A percentile compares a stretch with the other conserved stretches of the same genome.
These are phyloP conservation scores for Mayamaea pseudoterrestris DNA, from an alignment of 108 stramenopile genomes.

Conservation along the genomic window DNA sequence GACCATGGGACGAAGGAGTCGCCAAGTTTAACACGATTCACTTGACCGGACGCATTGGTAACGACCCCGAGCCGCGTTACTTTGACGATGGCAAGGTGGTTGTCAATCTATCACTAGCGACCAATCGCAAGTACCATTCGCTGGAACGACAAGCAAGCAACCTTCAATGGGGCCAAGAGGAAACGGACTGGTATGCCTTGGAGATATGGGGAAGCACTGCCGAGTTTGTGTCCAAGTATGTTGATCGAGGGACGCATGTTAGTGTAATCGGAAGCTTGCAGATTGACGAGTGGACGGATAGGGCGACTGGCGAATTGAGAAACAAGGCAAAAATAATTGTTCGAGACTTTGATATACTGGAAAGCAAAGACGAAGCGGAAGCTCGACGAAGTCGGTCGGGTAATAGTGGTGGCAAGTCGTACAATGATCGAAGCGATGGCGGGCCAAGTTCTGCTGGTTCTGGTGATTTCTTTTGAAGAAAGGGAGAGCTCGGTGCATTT, in stretches of 20 bases:
- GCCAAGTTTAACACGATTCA: constrained; percentile 68
- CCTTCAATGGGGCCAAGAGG: constrained; percentile 64
- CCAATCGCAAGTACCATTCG: constrained; percentile 74
- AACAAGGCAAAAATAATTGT: constrained; percentile 46
- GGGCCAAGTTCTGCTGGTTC: constrained; percentile 2
- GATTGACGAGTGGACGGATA: constrained; percentile 56
- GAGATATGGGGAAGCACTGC: constrained; percentile 86
- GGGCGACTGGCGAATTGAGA: constrained; percentile 40
- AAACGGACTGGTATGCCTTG: constrained; percentile 88
- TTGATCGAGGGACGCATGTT: constrained; percentile 59
- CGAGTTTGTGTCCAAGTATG: constrained; percentile 67
- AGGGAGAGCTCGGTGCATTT: neutral
- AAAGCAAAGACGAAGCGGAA: constrained; percentile 64
- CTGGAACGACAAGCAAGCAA: constrained; percentile 51
- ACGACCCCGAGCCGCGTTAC: constrained; percentile 69
- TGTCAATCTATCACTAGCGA: constrained; percentile 66
- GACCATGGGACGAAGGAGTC: constrained; percentile 63
- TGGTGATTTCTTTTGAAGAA: constrained; percentile 1
- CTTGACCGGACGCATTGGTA: constrained; percentile 75
- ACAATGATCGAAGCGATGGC: neutral
- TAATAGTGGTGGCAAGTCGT: constrained; percentile 4
- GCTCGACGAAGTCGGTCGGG: constrained; percentile 11
- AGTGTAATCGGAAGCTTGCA: constrained; percentile 54
- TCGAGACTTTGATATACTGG: constrained; percentile 60
- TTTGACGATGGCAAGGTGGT: constrained; percentile 87